A percentile compares a stretch with the other conserved stretches of the same genome.
Evolutionary conservation across 2,329 filamentous ascomycete species (phyloP).

Genomic region (Claviceps sp.): DNA sequence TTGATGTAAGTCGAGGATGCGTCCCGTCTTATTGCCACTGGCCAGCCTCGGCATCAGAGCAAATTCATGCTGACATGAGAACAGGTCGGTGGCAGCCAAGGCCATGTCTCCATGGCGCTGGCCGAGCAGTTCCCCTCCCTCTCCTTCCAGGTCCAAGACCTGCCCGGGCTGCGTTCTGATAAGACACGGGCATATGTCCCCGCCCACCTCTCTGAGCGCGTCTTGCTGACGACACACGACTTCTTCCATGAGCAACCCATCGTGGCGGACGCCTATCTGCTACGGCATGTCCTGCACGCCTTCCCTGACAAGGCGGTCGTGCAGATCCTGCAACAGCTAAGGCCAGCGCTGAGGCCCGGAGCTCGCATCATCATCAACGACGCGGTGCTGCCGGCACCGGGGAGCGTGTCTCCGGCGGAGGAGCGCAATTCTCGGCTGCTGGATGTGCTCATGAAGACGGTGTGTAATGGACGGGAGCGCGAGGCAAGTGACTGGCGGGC

Average conservation of each 20-base stretch:
- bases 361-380: slow-evolving; percentile 27
- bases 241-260: slow-evolving; percentile 39
- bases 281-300: slow-evolving; percentile 43
- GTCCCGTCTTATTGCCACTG: too few relatives aligned
- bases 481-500: slow-evolving; percentile 27
- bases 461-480: slow-evolving; percentile 32
- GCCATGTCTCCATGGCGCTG: slow-evolving; percentile 12
- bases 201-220: slow-evolving; percentile 18
- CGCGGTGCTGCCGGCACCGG: slow-evolving; percentile 21
- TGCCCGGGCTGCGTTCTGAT: slow-evolving; percentile 25
- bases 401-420: slow-evolving; percentile 18
- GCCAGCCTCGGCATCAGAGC: too few relatives aligned
- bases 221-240: slow-evolving; percentile 32
- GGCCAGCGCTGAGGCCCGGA: slow-evolving; percentile 36
- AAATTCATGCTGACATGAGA: too few relatives aligned
- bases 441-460: slow-evolving; percentile 33
- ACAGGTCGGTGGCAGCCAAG: slow-evolving; percentile 15
- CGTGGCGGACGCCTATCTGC: slow-evolving; percentile 37
- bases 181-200: slow-evolving; percentile 18
- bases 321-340: slow-evolving; percentile 29
- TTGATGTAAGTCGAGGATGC: slow-evolving; percentile 12
- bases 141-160: slow-evolving; percentile 37
- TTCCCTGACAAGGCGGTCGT: slow-evolving; percentile 35
- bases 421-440: slow-evolving; percentile 26
- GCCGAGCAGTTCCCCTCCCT: slow-evolving; percentile 12